Evolutionary conservation across 2,329 filamentous ascomycete species (phyloP), one percentile per base, ranked within the genome.

Genomic region (Curvularia sp.): DNA sequence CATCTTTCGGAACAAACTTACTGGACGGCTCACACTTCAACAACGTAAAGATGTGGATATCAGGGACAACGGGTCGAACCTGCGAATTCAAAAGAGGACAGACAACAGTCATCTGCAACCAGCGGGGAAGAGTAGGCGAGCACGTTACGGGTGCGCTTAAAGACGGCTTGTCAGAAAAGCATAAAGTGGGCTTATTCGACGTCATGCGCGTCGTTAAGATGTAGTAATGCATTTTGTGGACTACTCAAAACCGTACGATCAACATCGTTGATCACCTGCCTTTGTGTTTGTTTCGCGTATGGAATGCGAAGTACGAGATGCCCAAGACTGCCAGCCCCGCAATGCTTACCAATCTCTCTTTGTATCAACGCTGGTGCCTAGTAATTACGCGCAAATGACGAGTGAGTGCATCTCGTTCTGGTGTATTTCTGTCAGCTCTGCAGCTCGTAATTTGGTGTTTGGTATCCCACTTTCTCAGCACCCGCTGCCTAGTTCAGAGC

Each of bases 1-100:
- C 77, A 7, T 85, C 81, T 0, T 88, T 86, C 68, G 82, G 80
- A 4, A 86, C 84, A 0, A 82, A 87, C 54, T 60, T 85, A 2
- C 63, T 82, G 3, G 62, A 65, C 0, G 64, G 60, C 6, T 35
- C 49, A 8, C 13, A 52, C n/a, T 57, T 62, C 22, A 44, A 12
- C 30, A 53, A 35, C 1, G 74, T 81, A 0, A 76, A 76, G 42
- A 53, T 65, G 15, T 83, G 80, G 81, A 67, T 82, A 0, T 82
- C 79, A 66, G 81, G 81, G 0, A 75, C 81, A 49, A 83, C 81
- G 1, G 80, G 82, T 54, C 75, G 75, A 41, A 78, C 77, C 6
- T 78, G 74, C 7, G 75, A 81, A 43, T 81, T 79, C 43, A 75
- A 67, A 42, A 67, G 74, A 31, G 61, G 64, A 13, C 69, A 69